phyloP scores from a whole-genome alignment of 768 basidiomycete species.

The Pleurotus tuoliensis region DNA sequence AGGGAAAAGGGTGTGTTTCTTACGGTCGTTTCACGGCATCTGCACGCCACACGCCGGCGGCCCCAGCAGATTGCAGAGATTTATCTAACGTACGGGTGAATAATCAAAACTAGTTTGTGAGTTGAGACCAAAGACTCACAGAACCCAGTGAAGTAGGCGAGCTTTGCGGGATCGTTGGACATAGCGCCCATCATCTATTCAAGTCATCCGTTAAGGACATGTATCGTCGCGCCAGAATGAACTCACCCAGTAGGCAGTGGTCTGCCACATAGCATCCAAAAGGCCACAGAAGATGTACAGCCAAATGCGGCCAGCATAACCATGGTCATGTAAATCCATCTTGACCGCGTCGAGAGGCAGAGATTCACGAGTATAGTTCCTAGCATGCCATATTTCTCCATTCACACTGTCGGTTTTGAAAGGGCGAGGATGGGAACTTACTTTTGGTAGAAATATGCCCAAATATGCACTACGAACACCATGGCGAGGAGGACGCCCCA shows the following conservation, averaged over 20 bases:
- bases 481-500: slow-evolving; percentile 62
- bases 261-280: slow-evolving; percentile 84
- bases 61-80: slow-evolving; percentile 72
- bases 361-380: slow-evolving; percentile 57
- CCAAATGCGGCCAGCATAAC: slow-evolving; percentile 51
- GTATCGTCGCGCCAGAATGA: neutral
- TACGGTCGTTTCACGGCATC: slow-evolving; percentile 62
- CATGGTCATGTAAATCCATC: slow-evolving; percentile 55
- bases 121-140: slow-evolving; percentile 43
- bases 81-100: slow-evolving; percentile 41
- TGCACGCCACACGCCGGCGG: slow-evolving; percentile 66
- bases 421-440: slow-evolving; percentile 16
- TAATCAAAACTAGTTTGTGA: neutral
- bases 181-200: slow-evolving; percentile 65
- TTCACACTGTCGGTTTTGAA: no score
- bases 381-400: slow-evolving; percentile 14
- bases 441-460: slow-evolving; percentile 77
- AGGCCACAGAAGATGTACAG: slow-evolving; percentile 72
- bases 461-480: slow-evolving; percentile 69
- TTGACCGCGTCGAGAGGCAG: slow-evolving; percentile 33
- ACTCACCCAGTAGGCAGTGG: slow-evolving; percentile 65
- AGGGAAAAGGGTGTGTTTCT: slow-evolving; percentile 19
- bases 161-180: slow-evolving; percentile 76
- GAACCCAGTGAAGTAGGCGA: slow-evolving; percentile 80
- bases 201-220: neutral